phyloP scores from a whole-genome alignment of 257 asterid genomes.

The Craterostigma plantagineum region DNA sequence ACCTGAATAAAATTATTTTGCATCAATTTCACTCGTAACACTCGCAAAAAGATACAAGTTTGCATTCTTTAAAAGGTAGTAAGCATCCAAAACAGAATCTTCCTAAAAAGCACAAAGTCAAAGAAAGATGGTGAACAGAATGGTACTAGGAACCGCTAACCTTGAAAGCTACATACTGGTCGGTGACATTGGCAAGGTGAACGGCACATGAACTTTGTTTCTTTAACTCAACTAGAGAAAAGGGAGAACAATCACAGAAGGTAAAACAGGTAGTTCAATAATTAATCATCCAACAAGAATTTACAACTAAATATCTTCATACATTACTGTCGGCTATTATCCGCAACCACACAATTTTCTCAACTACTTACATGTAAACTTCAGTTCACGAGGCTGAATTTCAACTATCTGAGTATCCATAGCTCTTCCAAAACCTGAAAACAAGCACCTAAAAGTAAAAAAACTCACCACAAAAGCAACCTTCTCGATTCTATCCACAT shows the following conservation, averaged over 20 bases:
- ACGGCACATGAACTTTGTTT: conserved; percentile 60
- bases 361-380: conserved; percentile 39
- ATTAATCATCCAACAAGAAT: conserved; percentile 1
- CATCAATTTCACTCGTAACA: neutral
- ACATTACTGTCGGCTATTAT: conserved; percentile 1
- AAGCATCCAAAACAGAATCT: neutral
- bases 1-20: conserved; percentile 27
- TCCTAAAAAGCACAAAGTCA: conserved; percentile 1
- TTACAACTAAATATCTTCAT: conserved; percentile 2
- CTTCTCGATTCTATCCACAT: no score
- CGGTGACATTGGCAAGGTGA: conserved; percentile 50
- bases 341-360: no score
- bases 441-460: no score
- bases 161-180: conserved; percentile 82
- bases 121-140: neutral
- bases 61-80: no score
- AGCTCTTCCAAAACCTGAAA: conserved; percentile 9
- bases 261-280: neutral
- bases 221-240: conserved; percentile 68
- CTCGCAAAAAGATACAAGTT: neutral
- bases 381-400: conserved; percentile 67
- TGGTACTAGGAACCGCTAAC: conserved; percentile 19
- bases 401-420: conserved; percentile 41
- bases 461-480: no score
- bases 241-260: conserved; percentile 12